These are phyloP conservation scores for Asterionellopsis glacialis DNA, from an alignment of 108 stramenopile species.

Conservation along the genomic window DNA sequence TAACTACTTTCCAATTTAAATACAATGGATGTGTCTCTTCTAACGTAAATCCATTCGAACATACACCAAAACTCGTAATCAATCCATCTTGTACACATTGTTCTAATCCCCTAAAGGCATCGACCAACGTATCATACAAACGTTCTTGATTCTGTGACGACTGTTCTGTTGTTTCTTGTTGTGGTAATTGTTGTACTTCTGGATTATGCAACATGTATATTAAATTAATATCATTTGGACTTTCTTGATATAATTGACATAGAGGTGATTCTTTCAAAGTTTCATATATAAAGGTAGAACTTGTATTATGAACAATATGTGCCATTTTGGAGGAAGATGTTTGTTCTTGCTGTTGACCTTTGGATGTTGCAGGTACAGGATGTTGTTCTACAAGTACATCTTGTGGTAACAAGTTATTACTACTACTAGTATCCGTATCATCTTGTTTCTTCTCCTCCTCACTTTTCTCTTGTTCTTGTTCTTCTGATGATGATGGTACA, in stretches of 20 bases:
- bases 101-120: constrained; percentile 62
- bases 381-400: constrained; percentile 9
- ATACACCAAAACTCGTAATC: constrained; percentile 61
- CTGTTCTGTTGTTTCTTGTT: constrained; percentile 54
- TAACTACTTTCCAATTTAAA: constrained; percentile 40
- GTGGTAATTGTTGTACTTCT: constrained; percentile 34
- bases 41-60: constrained; percentile 74
- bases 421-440: too few species aligned
- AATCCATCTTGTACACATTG: constrained; percentile 25
- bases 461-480: neutral
- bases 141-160: constrained; percentile 30
- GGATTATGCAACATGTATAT: constrained; percentile 68
- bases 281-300: constrained; percentile 38
- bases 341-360: constrained; percentile 1
- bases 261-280: constrained; percentile 48
- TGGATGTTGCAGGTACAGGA: neutral
- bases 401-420: neutral
- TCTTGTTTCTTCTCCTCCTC: neutral
- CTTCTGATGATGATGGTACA: neutral
- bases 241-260: constrained; percentile 25
- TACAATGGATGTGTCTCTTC: constrained; percentile 59
- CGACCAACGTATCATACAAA: constrained; percentile 47
- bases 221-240: constrained; percentile 19
- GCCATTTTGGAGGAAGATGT: too few species aligned
- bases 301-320: constrained; percentile 43